Evolutionary conservation across 495 filamentous ascomycete species (phyloP), one percentile per base, ranked within the genome.

Genomic region (Parmelia sp.): DNA sequence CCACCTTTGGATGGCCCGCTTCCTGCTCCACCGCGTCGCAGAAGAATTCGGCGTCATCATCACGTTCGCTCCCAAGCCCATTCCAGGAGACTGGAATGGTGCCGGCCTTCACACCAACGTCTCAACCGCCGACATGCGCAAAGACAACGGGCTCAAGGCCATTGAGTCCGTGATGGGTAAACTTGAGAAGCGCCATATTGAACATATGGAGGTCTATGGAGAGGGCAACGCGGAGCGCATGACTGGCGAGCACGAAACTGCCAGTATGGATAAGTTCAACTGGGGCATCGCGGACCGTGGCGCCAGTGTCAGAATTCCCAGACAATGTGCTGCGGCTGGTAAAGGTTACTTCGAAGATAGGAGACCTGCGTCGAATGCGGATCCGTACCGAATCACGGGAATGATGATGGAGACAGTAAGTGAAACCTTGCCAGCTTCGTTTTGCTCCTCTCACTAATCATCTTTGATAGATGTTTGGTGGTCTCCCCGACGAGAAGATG

Each of bases 81-180:
- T 98, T 76, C 90, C 92, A 67, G 94, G 94, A 74, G 92, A 97
- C 81, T 98, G 94, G 94, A 98, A 98, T 85, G 95, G 94, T 75
- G 92, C 94, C 66, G 94, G 94, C 81, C 91, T 98, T 49, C 94
- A 98, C 86, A 88, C 81, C 87, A 92, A 97, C 83, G 92, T 96
- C 74, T 95, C 90, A 45, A 90, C 89, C 72, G 83, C 84, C 76
- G 84, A 85, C 68, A 98, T 91, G 82, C 91, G 94, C 72, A 83
- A 82, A 60, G 90, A 96, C 67, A 91, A 92, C 74, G 95, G 95
- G 77, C 95, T 97, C 87, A 95, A 95, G 86, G 73, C 77, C 76
- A 96, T 96, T 70, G 89, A 94, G 82, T 83, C 82, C 61, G 84
- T 84, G 73, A 94, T 94, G 82, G 86, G 90, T 80, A 92, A 91